Base-by-base conservation (phyloP, 495 filamentous ascomycete genomes). In the Pseudotulostoma volvatum region DNA sequence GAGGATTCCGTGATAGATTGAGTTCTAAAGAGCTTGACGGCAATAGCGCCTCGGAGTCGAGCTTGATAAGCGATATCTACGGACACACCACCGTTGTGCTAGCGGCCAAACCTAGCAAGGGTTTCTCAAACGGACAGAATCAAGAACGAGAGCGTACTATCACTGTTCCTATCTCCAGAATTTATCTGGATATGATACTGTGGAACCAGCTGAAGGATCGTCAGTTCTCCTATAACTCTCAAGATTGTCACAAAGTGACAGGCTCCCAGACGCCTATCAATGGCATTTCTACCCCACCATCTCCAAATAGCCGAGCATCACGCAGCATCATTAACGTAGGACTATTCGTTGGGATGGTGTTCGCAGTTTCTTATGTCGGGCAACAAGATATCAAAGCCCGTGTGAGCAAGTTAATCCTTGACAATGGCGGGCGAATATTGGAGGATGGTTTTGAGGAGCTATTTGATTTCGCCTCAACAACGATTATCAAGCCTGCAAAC, bases 381-480 rank as follows among this genome's bases (percentile, higher is more conserved):
- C 52, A 67, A n/a, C 64, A 71, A 15, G 68, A 68, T 28, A 57
- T 49, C 23, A 70, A 68, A 36, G 66, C 69, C 16, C 64, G 66
- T 14, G 56, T 71, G 17, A 63, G 54, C 0, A 54, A 53, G 15
- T 56, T 68, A 37, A 76, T 78, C 5, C 45, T 59, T 1, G 49
- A 58, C 7, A 71, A 84, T 44, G 90, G 86, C 18, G 90, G 86
- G 1, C 54, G 56, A 7, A 62, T 97, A 18, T 58, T 97, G 0
- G 56, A 73, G 2, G 67, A 72, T 31, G 85, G 85, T 0, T 95
- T 97, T 46, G 79, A 92, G 36, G 75, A 82, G 44, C 63, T 97
- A 7, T 97, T 96, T 46, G 69, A 77, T 3, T 46, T 64, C 17
- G n/a, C n/a, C n/a, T 64, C 66, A 7, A 57, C 50, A 9, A 58